Base-by-base conservation (phyloP, 2,329 filamentous ascomycete genomes). In the Talaromyces pinophilus region DNA sequence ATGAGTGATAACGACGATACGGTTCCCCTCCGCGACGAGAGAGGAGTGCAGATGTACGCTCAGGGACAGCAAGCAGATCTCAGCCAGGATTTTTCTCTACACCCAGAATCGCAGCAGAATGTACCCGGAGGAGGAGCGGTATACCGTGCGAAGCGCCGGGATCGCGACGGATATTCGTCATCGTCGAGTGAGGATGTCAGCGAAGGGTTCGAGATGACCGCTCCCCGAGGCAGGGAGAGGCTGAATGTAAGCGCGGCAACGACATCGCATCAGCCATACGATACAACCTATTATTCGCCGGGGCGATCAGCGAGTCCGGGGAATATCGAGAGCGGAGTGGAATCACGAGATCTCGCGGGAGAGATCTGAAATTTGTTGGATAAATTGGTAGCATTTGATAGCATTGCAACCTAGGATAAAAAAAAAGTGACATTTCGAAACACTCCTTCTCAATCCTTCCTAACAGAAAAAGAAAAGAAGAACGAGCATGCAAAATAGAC, bases 181-280 rank as follows among this genome's bases (percentile, higher is more conserved):
- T 78, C 77, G 1, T 69, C 67, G 17, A 78, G 76, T 22, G 78
- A 79, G 59, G 77, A 79, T 60, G 70, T 76, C 5, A 71, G 70
- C 1, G 70, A 73, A 55, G 76, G 74, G 1, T 79, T 74, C 67
- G 77, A 79, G 68, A 79, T 79, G 78, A 75, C 76, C 61, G 68
- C 70, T 2, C n/a, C 63, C 22, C 19, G 40, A 19, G 54, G 42
- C 30, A 46, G 46, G 13, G 42, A 19, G 38, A 25, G 28, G 3
- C 6, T 33, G 13, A 22, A 19, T 22, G 13, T 48, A 25, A 19
- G 10, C 6, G 40, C 52, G 5, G 7, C 54, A n/a, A 40, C 50
- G 22, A 22, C 61, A 11, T 44, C 59, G 28, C 63, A 59, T 38
- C 62, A 67, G 38, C 66, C 66, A 22, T 67, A 67, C 44, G 62